A percentile compares a stretch with the other conserved stretches of the same genome.
phyloP scores from a whole-genome alignment of 305 asterid genomes.

The Fraxinus xanthoxyloides region DNA sequence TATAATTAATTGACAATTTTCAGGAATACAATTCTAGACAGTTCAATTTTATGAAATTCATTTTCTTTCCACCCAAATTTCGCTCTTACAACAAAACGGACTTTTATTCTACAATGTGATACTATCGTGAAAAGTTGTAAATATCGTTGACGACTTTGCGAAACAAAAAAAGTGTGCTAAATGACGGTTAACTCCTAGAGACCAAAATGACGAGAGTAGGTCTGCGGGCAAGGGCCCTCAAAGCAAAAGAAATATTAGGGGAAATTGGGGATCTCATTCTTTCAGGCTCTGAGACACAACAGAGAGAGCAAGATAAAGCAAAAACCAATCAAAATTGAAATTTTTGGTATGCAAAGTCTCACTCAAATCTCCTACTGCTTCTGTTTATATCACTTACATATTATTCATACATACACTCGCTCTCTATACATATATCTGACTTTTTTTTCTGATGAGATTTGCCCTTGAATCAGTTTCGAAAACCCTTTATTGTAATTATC shows the following conservation, averaged over 20 bases:
- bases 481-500: constrained; percentile 20
- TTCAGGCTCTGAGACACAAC: constrained; percentile 35
- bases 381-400: constrained; percentile 32
- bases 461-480: constrained; percentile 22
- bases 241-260: constrained; percentile 7
- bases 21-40: too few species aligned
- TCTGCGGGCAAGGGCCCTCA: constrained; percentile 15
- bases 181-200: neutral
- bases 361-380: constrained; percentile 34
- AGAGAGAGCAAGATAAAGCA: constrained; percentile 23
- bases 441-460: constrained; percentile 18
- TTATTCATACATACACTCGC: constrained; percentile 13
- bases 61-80: too few species aligned
- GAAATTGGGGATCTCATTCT: constrained; percentile 20
- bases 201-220: constrained; percentile 9
- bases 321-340: constrained; percentile 5
- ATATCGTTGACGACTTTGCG: too few species aligned
- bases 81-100: too few species aligned
- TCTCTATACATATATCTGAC: constrained; percentile 16
- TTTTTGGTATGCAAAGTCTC: constrained; percentile 40
- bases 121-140: too few species aligned
- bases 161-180: neutral
- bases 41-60: too few species aligned
- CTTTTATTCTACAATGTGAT: too few species aligned
- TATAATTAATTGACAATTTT: too few species aligned